A percentile compares a stretch with the other conserved stretches of the same genome.
Evolutionary conservation across 768 basidiomycete genomes (phyloP).

Genomic region (Candolleomyces aberdarensis): DNA sequence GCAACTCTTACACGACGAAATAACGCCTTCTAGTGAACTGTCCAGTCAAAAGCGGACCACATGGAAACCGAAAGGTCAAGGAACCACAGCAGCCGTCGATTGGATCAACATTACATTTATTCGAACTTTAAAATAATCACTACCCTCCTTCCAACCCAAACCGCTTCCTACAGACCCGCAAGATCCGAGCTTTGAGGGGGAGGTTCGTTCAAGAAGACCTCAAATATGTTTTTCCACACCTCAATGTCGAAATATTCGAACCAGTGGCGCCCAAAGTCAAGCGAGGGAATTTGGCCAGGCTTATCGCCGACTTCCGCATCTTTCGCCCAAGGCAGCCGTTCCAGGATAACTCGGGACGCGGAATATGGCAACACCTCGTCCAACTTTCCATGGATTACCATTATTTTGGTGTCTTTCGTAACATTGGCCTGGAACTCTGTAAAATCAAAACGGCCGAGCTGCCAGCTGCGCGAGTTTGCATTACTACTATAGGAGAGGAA

Average conservation of each 20-base stretch:
- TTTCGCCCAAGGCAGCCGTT: slow-evolving; percentile 34
- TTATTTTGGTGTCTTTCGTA: slow-evolving; percentile 28
- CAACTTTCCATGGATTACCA: slow-evolving; percentile 40
- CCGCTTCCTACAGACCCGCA: not conserved
- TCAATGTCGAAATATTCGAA: slow-evolving; percentile 43
- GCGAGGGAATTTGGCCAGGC: slow-evolving; percentile 32
- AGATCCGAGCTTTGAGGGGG: not conserved
- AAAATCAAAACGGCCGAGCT: slow-evolving; percentile 32
- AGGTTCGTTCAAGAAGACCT: slow-evolving; percentile 25
- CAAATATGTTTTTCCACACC: slow-evolving; percentile 38
- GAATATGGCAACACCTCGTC: slow-evolving; percentile 38
- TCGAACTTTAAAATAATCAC: slow-evolving; percentile 15
- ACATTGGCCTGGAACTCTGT: slow-evolving; percentile 24
- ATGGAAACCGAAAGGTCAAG: not conserved
- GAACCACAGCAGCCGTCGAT: not conserved
- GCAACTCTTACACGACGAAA: not conserved
- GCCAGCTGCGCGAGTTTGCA: slow-evolving; percentile 9
- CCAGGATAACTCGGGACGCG: slow-evolving; percentile 31
- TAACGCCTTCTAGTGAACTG: not conserved
- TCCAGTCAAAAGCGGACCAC: not conserved
- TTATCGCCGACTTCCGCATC: slow-evolving; percentile 27
- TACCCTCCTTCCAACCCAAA: no score
- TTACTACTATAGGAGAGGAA: slow-evolving; percentile 4
- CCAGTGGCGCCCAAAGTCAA: slow-evolving; percentile 43
- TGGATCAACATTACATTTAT: slow-evolving; percentile 14